Conservation (phyloP, 176 grass and related monocot species). For the Luzula sylvatica region DNA sequence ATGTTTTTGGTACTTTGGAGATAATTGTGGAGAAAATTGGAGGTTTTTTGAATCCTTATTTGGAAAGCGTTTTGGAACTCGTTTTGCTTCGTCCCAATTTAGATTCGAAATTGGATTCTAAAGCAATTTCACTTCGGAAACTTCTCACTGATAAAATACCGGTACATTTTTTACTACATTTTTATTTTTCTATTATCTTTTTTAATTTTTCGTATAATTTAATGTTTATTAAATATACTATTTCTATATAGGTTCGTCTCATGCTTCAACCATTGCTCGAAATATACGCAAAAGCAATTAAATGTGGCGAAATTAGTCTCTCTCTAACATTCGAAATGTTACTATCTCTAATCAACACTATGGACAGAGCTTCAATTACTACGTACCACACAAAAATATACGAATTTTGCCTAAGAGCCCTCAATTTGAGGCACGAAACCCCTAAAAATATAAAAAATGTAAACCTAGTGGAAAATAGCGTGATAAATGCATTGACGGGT, state of each 20-base stretch:
- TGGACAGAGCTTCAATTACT: conserved; percentile 67
- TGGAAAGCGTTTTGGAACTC: conserved; percentile 56
- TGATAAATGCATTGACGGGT: conserved; percentile 52
- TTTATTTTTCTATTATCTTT: conserved; percentile 5
- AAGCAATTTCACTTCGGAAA: conserved; percentile 47
- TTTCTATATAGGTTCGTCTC: conserved; percentile 49
- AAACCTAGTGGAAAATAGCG: conserved; percentile 60
- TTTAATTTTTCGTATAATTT: not conserved
- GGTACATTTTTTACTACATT: conserved; percentile 42
- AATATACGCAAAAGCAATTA: conserved; percentile 41
- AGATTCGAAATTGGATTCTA: conserved; percentile 50
- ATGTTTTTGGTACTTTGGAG: conserved; percentile 54
- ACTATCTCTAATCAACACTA: conserved; percentile 45
- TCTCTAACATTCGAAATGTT: conserved; percentile 71
- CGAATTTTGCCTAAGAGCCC: conserved; percentile 64
- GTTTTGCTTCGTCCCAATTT: conserved; percentile 58
- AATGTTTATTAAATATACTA: conserved; percentile 1
- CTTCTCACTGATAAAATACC: conserved; percentile 73
- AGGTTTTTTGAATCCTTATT: conserved; percentile 84
- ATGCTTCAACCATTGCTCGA: conserved; percentile 58
- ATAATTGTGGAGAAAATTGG: conserved; percentile 69
- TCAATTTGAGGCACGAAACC: conserved; percentile 62
- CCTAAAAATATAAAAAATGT: conserved; percentile 54
- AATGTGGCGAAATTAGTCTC: conserved; percentile 64
- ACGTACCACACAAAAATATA: conserved; percentile 77